These are phyloP conservation scores for Geranium brycei DNA, from an alignment of 345 rosid genomes.

Conservation along the genomic window DNA sequence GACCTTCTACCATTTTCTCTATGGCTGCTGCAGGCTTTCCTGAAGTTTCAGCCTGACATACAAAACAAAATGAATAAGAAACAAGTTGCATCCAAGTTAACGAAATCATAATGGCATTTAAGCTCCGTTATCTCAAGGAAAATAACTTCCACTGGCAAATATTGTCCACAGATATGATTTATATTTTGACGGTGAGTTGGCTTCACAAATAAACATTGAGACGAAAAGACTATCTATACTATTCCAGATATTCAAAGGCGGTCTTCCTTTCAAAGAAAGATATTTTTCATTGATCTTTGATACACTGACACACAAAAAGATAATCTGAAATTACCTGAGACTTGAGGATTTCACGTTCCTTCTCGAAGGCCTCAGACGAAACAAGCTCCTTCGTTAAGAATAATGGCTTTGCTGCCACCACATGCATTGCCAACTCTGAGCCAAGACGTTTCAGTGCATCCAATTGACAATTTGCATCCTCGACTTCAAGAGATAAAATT, in stretches of 20 bases:
- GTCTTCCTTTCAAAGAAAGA: not conserved
- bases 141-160: not conserved
- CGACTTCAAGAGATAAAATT: slow-evolving; percentile 66
- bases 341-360: slow-evolving; percentile 78
- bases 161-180: too few relatives aligned
- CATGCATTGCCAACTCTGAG: slow-evolving; percentile 91
- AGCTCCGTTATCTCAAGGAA: not conserved
- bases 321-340: slow-evolving; percentile 47
- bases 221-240: not conserved
- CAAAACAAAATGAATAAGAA: slow-evolving; percentile 1
- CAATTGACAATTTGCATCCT: slow-evolving; percentile 30
- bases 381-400: slow-evolving; percentile 66
- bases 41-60: slow-evolving; percentile 72
- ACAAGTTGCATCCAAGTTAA: not conserved
- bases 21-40: slow-evolving; percentile 68
- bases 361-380: slow-evolving; percentile 54
- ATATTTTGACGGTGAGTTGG: not conserved
- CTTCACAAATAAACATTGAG: not conserved
- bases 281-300: not conserved
- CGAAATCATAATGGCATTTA: too few relatives aligned
- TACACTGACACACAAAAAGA: not conserved
- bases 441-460: slow-evolving; percentile 64
- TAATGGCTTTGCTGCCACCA: slow-evolving; percentile 85
- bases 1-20: slow-evolving; percentile 97
- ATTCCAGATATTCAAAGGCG: not conserved